phyloP scores from a whole-genome alignment of 2,329 filamentous ascomycete genomes.

The Aspergillus viridinutans region DNA sequence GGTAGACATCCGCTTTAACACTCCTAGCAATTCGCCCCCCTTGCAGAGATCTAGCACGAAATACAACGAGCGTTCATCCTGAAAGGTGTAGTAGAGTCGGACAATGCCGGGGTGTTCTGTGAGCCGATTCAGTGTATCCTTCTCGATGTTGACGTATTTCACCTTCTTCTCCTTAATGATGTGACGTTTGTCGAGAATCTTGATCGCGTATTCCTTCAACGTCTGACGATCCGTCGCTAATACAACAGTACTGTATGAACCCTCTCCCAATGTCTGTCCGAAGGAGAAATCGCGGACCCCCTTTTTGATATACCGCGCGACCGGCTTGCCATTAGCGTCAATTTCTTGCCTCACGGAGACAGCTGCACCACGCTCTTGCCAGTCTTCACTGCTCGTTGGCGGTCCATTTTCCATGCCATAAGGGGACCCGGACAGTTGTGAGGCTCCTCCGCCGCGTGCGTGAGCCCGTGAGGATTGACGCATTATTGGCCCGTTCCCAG shows the following conservation, averaged over 20 bases:
- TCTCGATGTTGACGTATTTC: conserved; percentile 99
- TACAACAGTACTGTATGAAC: conserved; percentile 95
- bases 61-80: conserved; percentile 92
- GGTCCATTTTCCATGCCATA: conserved; percentile 57
- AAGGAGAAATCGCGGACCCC: conserved; percentile 97
- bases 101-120: conserved; percentile 97
- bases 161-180: conserved; percentile 99
- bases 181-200: conserved; percentile 95
- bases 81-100: conserved; percentile 96
- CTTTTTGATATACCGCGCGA: conserved; percentile 86
- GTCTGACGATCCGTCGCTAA: conserved; percentile 91
- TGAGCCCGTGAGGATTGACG: conserved; percentile 72
- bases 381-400: conserved; percentile 74
- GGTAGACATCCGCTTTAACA: conserved; percentile 87
- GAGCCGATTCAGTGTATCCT: conserved; percentile 91
- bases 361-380: conserved; percentile 93
- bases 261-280: conserved; percentile 84
- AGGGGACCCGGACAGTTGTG: conserved; percentile 39
- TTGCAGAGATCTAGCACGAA: conserved; percentile 93
- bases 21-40: conserved; percentile 85
- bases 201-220: conserved; percentile 94
- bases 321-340: conserved; percentile 76
- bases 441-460: conserved; percentile 42
- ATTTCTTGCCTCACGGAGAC: conserved; percentile 76
- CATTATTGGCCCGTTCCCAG: conserved; percentile 60